These are phyloP conservation scores for Pythium insidiosum DNA, from an alignment of 352 stramenopile species.

Conservation along the genomic window DNA sequence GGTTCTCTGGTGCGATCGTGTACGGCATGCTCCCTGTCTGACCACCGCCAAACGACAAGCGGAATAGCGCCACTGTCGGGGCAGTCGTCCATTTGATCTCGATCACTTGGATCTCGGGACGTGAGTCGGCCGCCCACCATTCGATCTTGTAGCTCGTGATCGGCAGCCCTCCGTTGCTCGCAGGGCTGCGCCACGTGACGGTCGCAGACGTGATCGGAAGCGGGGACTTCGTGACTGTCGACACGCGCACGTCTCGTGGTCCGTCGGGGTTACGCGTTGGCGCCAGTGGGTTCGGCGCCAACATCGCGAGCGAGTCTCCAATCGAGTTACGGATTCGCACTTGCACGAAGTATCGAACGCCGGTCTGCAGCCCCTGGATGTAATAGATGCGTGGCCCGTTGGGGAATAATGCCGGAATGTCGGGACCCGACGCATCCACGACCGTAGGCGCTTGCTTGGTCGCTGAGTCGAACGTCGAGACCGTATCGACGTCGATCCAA, in stretches of 20 bases:
- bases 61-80: conserved; percentile 46
- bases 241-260: conserved; percentile 51
- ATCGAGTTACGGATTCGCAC: conserved; percentile 70
- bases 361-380: conserved; percentile 55
- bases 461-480: conserved; percentile 63
- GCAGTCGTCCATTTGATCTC: conserved; percentile 71
- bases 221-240: conserved; percentile 29
- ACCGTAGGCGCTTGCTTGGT: conserved; percentile 35
- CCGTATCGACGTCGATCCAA: conserved; percentile 62
- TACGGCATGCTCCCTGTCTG: conserved; percentile 59
- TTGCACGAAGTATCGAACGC: conserved; percentile 81
- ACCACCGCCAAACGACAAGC: conserved; percentile 71
- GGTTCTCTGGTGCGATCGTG: conserved; percentile 67
- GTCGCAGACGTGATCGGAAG: conserved; percentile 47
- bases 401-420: conserved; percentile 46
- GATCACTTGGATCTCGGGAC: conserved; percentile 76
- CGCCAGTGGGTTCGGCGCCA: conserved; percentile 45
- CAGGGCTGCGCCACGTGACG: conserved; percentile 65
- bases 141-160: conserved; percentile 80
- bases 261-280: conserved; percentile 38
- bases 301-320: conserved; percentile 52
- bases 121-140: conserved; percentile 53
- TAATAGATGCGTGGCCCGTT: conserved; percentile 63
- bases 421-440: conserved; percentile 12
- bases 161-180: conserved; percentile 40